Conservation (phyloP, 2,329 filamentous ascomycete species). For the Xylaria arbuscula region DNA sequence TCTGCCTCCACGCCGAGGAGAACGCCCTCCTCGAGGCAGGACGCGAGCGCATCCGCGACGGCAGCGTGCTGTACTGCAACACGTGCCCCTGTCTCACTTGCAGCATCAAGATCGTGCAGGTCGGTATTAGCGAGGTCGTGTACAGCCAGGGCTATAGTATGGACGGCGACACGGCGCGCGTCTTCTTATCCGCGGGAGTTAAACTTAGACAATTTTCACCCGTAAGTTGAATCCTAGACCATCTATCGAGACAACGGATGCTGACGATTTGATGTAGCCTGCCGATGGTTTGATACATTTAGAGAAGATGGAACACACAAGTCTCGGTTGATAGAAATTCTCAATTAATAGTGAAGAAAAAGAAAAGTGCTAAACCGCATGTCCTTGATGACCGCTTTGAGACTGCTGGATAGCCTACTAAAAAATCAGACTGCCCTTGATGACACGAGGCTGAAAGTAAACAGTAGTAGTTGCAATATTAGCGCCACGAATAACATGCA, state of each 20-base stretch:
- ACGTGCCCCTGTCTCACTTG: conserved; percentile 98
- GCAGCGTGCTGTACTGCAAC: conserved; percentile 89
- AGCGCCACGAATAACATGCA: too few species aligned
- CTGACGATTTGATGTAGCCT: conserved; percentile 53
- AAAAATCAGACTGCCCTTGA: too few species aligned
- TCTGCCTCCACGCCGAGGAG: conserved; percentile 98
- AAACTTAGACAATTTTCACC: conserved; percentile 87
- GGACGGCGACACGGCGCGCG: conserved; percentile 83
- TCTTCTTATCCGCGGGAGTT: conserved; percentile 87
- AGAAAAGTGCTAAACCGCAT: too few species aligned
- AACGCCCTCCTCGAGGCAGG: conserved; percentile 96
- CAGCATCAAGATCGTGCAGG: conserved; percentile 98
- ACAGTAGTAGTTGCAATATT: too few species aligned
- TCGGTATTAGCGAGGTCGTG: conserved; percentile 94
- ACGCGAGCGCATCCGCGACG: conserved; percentile 85
- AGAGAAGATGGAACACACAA: conserved; percentile 52
- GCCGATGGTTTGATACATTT: conserved; percentile 65
- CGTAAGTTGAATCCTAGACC: conserved; percentile 61
- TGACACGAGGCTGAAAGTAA: too few species aligned
- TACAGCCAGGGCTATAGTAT: conserved; percentile 96
- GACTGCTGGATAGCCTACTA: not conserved
- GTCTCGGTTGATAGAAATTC: not conserved
- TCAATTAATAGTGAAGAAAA: not conserved
- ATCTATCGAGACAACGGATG: not conserved
- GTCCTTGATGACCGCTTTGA: not conserved